Evolutionary conservation across 176 grass and related monocot genomes (phyloP).

Genomic region (bread wheat (Triticum aestivum)): DNA sequence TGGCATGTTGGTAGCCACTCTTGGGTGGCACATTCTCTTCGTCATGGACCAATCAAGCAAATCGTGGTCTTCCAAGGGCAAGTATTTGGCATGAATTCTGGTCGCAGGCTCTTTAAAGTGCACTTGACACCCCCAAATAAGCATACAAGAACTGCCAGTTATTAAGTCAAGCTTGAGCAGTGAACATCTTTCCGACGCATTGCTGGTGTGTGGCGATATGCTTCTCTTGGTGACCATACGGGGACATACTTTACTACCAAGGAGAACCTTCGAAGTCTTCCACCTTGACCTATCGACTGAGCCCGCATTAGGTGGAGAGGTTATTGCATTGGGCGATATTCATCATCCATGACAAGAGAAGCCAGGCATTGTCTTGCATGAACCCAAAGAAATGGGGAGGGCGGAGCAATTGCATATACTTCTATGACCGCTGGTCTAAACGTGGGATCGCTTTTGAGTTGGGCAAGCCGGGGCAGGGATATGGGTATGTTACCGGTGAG

Average conservation of each 20-base stretch:
- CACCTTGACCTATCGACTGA: neutral
- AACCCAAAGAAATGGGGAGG: neutral
- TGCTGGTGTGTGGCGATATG: neutral
- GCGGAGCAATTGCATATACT: neutral
- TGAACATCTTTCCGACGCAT: neutral
- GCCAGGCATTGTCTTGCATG: neutral
- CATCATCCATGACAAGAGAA: neutral
- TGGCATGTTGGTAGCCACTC: neutral
- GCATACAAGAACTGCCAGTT: neutral
- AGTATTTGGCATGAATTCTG: neutral
- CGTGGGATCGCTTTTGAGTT: neutral
- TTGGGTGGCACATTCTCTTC: neutral
- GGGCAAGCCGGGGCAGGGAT: neutral
- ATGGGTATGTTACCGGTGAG: neutral
- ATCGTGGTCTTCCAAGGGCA: neutral
- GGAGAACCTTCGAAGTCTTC: neutral
- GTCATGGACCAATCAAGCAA: neutral
- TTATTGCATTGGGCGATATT: neutral
- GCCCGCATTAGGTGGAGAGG: neutral
- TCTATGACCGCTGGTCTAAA: neutral
- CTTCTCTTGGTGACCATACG: neutral
- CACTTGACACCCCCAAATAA: neutral
- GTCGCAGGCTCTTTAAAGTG: neutral
- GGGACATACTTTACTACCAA: neutral
- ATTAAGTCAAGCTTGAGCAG: too few relatives aligned